Percentiles rank a stretch among this genome's conserved stretches.
Evolutionary conservation across 371 early-diverging fungal genomes (phyloP).

Genomic region (Rhizopus stolonifer): DNA sequence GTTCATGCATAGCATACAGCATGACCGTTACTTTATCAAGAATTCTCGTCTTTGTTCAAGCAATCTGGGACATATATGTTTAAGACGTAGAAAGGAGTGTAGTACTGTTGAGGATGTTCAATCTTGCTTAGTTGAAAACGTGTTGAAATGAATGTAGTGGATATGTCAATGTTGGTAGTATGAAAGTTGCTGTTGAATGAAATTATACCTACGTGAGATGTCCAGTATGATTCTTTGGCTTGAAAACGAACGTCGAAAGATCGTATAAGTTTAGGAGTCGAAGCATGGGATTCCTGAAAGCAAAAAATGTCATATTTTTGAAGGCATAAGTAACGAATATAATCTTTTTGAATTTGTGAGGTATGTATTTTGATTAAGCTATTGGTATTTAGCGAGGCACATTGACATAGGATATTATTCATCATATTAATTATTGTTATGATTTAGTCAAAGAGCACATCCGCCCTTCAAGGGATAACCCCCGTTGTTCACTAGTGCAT

Average conservation of each 20-base stretch:
- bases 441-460: too few species aligned
- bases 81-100: conserved; percentile 1
- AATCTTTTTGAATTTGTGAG: conserved; percentile 3
- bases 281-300: conserved; percentile 7
- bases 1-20: not conserved
- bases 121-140: conserved; percentile 1
- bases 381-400: conserved; percentile 7
- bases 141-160: not conserved
- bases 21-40: not conserved
- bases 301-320: not conserved
- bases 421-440: not conserved
- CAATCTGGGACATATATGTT: conserved; percentile 8
- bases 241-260: not conserved
- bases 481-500: not conserved
- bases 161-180: not conserved
- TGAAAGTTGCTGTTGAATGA: conserved; percentile 1
- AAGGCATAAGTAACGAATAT: not conserved
- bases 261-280: not conserved
- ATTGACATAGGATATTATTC: not conserved
- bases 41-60: not conserved
- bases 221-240: not conserved
- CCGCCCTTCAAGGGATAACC: not conserved
- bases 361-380: conserved; percentile 5
- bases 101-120: conserved; percentile 4
- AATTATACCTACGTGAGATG: not conserved